Evolutionary conservation across 2,329 filamentous ascomycete species (phyloP).

Genomic region (Cytospora mali): DNA sequence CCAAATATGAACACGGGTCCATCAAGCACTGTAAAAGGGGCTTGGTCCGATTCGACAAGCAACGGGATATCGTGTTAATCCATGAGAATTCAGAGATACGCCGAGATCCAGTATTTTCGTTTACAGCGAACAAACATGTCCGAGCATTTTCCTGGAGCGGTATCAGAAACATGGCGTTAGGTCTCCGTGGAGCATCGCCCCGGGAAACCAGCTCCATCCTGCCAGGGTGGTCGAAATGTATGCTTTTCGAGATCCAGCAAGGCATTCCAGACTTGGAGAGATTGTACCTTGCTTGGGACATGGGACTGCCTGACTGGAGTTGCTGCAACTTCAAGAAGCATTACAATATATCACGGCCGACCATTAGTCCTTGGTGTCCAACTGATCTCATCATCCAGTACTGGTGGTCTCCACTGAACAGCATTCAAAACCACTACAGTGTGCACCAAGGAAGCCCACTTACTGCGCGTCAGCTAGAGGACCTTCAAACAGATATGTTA

Average conservation of each 20-base stretch:
- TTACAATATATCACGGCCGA: not conserved
- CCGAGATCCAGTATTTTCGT: not conserved
- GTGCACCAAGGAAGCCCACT: not conserved
- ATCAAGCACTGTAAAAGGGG: not conserved
- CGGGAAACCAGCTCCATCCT: not conserved
- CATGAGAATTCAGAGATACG: not conserved
- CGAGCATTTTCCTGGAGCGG: not conserved
- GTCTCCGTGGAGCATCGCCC: not conserved
- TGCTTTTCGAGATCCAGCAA: not conserved
- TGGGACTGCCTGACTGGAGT: not conserved
- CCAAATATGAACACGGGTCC: not conserved
- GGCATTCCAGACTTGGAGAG: not conserved
- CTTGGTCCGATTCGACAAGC: not conserved
- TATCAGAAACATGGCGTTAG: not conserved
- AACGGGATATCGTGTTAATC: not conserved
- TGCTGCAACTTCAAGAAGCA: not conserved
- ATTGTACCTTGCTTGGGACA: not conserved
- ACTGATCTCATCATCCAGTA: not conserved
- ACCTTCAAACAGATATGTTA: not conserved
- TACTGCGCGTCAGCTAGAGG: not conserved
- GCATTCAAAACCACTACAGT: not conserved
- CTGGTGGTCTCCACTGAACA: not conserved
- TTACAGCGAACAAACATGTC: not conserved
- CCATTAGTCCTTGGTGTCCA: not conserved
- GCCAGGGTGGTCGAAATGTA: not conserved